Base-by-base conservation (phyloP, 257 asterid species). In the Ilex aquifolium region DNA sequence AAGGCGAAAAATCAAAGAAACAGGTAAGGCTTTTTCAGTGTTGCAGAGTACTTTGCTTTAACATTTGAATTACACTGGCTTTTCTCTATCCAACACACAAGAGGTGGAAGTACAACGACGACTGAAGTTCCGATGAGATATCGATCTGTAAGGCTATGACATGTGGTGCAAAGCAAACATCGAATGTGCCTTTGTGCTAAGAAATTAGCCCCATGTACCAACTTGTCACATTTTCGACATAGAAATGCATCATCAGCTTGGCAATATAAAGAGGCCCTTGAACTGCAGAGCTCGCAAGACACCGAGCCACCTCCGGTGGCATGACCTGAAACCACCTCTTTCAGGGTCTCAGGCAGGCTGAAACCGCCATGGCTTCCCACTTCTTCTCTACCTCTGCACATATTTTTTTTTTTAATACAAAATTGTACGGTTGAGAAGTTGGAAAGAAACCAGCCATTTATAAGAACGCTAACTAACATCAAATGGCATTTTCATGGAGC, bases 201-300 rank as follows among this genome's bases (percentile, higher is more conserved):
- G 60, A 81, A 74, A 63, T 81, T 81, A 5, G 87, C 83, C 30
- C 61, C 63, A 39, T 78, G 84, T 2, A 81, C 83, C 74, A 70
- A 65, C 16, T 61, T 62, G 58, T 81, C 87, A 59, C 87, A 81
- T 75, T 81, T 75, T 60, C 59, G 54, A 74, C 87, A 81, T n/a
- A 81, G 74, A 70, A 75, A 78, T 12, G 84, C 87, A 59, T 63
- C 74, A 68, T 81, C 87, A 27, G 83, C 83, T 55, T 66, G 72
- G 75, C 87, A 81, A 61, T 72, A 78, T 14, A 75, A 57, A 11
- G 63, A 44, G 13, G 86, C 86, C 17, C 52, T 63, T 50, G 75
- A 65, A 40, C 65, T 59, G 66, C 86, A 80, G 1, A 75, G 82
- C 64, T 78, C 87, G 58, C 83, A 81, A 6, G 52, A 36, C 39